These are phyloP conservation scores for Monosporascus cannonballus DNA, from an alignment of 2,329 filamentous ascomycete species.

Conservation along the genomic window DNA sequence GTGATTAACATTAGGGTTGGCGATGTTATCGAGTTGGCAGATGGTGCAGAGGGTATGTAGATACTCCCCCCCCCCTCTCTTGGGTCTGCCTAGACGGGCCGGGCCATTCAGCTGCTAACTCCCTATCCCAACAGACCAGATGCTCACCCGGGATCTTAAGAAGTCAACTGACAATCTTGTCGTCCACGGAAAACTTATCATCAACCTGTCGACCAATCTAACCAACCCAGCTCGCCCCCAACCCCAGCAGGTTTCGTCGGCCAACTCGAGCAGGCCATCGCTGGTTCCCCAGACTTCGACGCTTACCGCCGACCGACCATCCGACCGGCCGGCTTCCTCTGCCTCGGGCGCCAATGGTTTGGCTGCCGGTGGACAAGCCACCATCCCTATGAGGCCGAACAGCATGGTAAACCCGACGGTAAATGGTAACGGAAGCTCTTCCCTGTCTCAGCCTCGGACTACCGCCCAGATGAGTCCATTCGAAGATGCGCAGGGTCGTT, in stretches of 20 bases:
- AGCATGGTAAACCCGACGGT: slow-evolving; percentile 36
- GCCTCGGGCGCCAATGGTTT: slow-evolving; percentile 43
- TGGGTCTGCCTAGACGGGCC: slow-evolving; percentile 15
- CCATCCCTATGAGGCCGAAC: slow-evolving; percentile 40
- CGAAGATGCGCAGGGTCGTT: slow-evolving; percentile 87
- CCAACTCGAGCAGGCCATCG: slow-evolving; percentile 40
- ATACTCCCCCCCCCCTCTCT: neutral
- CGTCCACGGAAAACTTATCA: slow-evolving; percentile 94
- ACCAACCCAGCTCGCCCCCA: slow-evolving; percentile 54
- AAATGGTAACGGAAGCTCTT: slow-evolving; percentile 26
- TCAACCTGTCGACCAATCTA: slow-evolving; percentile 92
- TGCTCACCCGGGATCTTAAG: slow-evolving; percentile 95
- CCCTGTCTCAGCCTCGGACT: slow-evolving; percentile 31
- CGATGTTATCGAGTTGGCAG: slow-evolving; percentile 84
- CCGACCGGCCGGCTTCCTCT: slow-evolving; percentile 47
- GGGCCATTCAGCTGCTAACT: slow-evolving; percentile 6
- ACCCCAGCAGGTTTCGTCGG: slow-evolving; percentile 15
- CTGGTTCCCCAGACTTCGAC: slow-evolving; percentile 40
- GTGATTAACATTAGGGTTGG: slow-evolving; percentile 97
- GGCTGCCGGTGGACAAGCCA: slow-evolving; percentile 33
- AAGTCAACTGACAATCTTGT: slow-evolving; percentile 98
- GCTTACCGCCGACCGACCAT: slow-evolving; percentile 35
- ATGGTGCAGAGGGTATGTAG: slow-evolving; percentile 79
- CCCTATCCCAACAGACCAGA: slow-evolving; percentile 69
- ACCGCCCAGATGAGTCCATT: slow-evolving; percentile 75